Base-by-base conservation (phyloP, 345 rosid species). In the Eucalyptus brandiana region DNA sequence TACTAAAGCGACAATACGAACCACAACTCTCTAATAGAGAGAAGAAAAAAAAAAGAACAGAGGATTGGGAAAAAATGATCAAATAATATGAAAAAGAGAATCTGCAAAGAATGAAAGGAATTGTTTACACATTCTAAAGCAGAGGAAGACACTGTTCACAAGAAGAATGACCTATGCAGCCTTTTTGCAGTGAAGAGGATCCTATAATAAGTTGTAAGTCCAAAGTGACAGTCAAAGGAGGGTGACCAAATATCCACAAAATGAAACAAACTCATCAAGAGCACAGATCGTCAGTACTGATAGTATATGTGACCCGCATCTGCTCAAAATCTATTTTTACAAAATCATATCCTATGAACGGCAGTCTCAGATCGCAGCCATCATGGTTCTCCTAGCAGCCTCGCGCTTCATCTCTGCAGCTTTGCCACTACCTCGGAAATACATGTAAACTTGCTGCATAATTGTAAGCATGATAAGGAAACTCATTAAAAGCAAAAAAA, bases 401-500 rank as follows among this genome's bases (percentile, higher is more conserved):
- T 94, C 93, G 48, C 92, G 93, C 91, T 90, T 94, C 90, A 94
- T 90, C 91, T 94, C 92, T 87, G 95, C 93, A 49, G 93, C 93
- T 90, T 93, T 94, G 17, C 95, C 95, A 81, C 95, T 94, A 67
- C 95, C 95, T 83, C 94, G 91, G 92, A 94, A 94, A 48, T 94
- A 94, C 95, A 93, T 94, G 92, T 94, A 90, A 80, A 96, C 96
- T 98, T 98, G 98, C 99, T 97, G 98, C 94, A 94, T 69, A 87
- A 89, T 76, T 40, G 50, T 17, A 60, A 89, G 5, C 60, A 67
- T 62, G 51, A 88, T 47, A 86, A 44, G 67, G 14, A 40, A 37
- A 76, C 47, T 21, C 47, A 21, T 44, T 12, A 86, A 54, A 50
- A 89, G 17, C 65, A 10, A 47, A 44, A 9, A 87, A 67, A 76